Evolutionary conservation across 768 basidiomycete species (phyloP), one percentile per base, ranked within the genome.

Genomic region (Tulasnella sp.): DNA sequence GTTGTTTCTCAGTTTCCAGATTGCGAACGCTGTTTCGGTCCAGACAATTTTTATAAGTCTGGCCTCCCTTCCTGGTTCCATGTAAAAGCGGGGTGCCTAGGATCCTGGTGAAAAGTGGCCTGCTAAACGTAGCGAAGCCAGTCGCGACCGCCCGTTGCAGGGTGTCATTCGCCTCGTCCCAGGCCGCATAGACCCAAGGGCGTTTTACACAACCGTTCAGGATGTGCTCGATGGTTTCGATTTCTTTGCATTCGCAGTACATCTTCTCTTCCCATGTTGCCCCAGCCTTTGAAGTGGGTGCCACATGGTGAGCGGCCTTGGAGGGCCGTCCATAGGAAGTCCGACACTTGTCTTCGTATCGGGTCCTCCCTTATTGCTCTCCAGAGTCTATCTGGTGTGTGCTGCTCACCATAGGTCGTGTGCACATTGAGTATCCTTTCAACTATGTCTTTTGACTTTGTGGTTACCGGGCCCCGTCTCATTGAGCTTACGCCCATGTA

Each of bases 281-380:
- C 21, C 75, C 75, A 76, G 6, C 36, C n/a, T 76, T 12, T 8
- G 44, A 76, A 44, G 75, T 56, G 9, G 7, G 21, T 27, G 6
- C 75, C 48, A 14, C 31, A 48, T 1, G 27, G n/a, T 3, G 36
- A 2, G 4, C 48, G n/a, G 12, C 36, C 48, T 21, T 76, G 75
- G 2, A 76, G 44, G 1, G 75, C 75, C 27, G 19, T 42, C 75
- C 75, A 76, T 36, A 76, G 24, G 52, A 76, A 76, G 75, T 48
- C 31, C 7, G 44, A 2, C 3, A 76, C 12, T 76, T n/a, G 24
- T 24, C 42, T n/a, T 24, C 75, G 2, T 2, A 76, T 42, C 21
- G 75, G 75, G 31, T 44, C 24, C 21, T 76, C 36, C 0, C 75
- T 8, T 21, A 76, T 9, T 6, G 31, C 14, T 31, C 21, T 24